Percentiles rank a stretch among this genome's conserved stretches.
Evolutionary conservation across 2,329 filamentous ascomycete genomes (phyloP).

Genomic region (Cladophialophora carrionii): DNA sequence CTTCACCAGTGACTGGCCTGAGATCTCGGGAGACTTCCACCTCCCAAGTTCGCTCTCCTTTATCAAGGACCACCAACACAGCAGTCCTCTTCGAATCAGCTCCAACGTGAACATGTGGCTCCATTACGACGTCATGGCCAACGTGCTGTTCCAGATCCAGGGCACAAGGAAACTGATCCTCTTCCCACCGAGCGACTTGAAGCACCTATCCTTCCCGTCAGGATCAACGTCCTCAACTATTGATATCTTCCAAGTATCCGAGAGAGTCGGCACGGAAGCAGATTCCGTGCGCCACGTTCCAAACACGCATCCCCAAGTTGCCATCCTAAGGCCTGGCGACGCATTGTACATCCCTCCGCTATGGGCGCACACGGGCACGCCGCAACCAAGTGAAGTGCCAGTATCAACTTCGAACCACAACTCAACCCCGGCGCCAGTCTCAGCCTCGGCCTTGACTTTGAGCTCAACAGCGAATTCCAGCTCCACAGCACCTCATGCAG

Average conservation of each 20-base stretch:
- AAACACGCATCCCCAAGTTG: slow-evolving; percentile 70
- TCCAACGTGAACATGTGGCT: slow-evolving; percentile 85
- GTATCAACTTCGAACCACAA: neutral
- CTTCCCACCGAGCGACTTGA: slow-evolving; percentile 77
- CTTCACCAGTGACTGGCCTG: slow-evolving; percentile 71
- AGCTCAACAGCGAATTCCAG: slow-evolving; percentile 27
- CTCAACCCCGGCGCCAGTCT: neutral
- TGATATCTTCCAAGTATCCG: slow-evolving; percentile 64
- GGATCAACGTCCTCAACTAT: slow-evolving; percentile 80
- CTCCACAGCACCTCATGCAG: neutral
- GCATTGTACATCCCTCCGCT: slow-evolving; percentile 79
- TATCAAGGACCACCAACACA: slow-evolving; percentile 68
- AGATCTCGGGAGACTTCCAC: slow-evolving; percentile 68
- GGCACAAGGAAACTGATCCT: slow-evolving; percentile 75
- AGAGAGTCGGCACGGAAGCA: slow-evolving; percentile 33
- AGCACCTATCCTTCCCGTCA: slow-evolving; percentile 69
- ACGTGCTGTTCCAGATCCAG: slow-evolving; percentile 77
- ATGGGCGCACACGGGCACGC: slow-evolving; percentile 78
- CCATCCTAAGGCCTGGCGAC: slow-evolving; percentile 69
- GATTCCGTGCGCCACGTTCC: slow-evolving; percentile 58
- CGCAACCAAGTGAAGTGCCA: slow-evolving; percentile 47
- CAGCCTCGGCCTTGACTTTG: neutral
- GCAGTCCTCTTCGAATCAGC: slow-evolving; percentile 77
- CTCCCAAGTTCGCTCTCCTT: slow-evolving; percentile 65
- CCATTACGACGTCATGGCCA: slow-evolving; percentile 87